A percentile compares a stretch with the other conserved stretches of the same genome.
Conservation (phyloP, 2,329 filamentous ascomycete genomes). For the Fusarium anguioides region DNA sequence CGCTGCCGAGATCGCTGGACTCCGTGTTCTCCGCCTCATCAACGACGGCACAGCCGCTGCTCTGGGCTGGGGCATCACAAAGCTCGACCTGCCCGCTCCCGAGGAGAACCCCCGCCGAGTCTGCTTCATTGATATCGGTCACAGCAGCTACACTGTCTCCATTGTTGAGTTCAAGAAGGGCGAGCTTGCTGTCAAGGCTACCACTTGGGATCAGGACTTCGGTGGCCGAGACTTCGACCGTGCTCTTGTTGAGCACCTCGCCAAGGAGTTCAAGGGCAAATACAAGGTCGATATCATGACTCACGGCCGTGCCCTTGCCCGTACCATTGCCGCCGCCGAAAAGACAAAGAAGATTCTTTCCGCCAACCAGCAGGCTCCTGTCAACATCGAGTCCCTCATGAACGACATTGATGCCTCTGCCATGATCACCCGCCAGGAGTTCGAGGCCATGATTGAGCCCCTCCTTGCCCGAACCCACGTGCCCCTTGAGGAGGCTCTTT, state of each 20-base stretch:
- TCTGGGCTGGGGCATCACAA: constrained; percentile 97
- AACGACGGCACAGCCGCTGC: constrained; percentile 98
- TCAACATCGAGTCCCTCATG: constrained; percentile 99
- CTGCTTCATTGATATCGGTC: constrained; percentile 92
- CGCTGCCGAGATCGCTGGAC: constrained; percentile 90
- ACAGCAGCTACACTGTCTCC: constrained; percentile 95
- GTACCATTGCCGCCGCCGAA: constrained; percentile 89
- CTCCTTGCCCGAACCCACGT: constrained; percentile 77
- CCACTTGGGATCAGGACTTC: constrained; percentile 93
- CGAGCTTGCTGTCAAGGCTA: constrained; percentile 92
- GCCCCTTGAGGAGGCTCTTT: constrained; percentile 89
- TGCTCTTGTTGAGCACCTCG: constrained; percentile 93
- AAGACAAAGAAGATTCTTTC: constrained; percentile 99
- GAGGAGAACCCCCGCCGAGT: constrained; percentile 95
- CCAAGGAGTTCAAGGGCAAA: constrained; percentile 95
- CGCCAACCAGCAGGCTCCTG: constrained; percentile 88
- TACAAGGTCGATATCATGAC: constrained; percentile 96
- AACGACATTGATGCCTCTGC: constrained; percentile 92
- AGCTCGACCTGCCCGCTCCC: constrained; percentile 86
- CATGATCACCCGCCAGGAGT: constrained; percentile 92
- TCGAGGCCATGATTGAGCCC: constrained; percentile 90
- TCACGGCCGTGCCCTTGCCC: constrained; percentile 89
- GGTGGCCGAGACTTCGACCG: constrained; percentile 98
- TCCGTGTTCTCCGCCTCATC: constrained; percentile 93
- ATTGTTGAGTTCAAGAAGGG: constrained; percentile 98